Base-by-base conservation (phyloP, 2,329 filamentous ascomycete species). In the Sarocladiaceae sp. region DNA sequence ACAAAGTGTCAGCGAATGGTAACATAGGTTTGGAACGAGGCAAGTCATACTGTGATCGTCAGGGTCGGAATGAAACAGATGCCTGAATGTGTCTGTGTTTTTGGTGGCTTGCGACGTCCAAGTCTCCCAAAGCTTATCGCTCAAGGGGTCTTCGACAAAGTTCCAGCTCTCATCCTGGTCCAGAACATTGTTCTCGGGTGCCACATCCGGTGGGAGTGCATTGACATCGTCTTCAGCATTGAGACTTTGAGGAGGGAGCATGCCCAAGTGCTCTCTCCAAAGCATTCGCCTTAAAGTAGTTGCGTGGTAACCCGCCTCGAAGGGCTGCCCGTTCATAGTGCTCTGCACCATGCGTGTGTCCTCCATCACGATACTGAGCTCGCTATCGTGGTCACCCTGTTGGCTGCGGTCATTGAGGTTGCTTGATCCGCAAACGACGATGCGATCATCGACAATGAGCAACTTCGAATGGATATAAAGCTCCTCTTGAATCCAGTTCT, bases 381-480 rank as follows among this genome's bases (percentile, higher is more conserved):
- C 93, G 47, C 88, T 94, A 68, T 97, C 93, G 67, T 96, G 93
- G 59, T 86, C 82, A 13, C 93, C 93, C 4, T 94, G 73, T 68
- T 96, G 92, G 49, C 89, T 83, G 51, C 93, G 86, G 65, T 97
- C 93, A 66, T 97, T 97, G 61, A 97, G 78, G 68, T 97, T 97
- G 57, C 88, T 90, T 23, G 86, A 91, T 17, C 90, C 90, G 64
- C 90, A 94, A 51, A 97, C 83, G 2, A 88, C 90, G 46, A 90
- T 79, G 51, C 84, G 83, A 66, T 97, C 93, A 64, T 97, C 92
- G 1, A 87, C 87, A 59, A 97, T 93, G 58, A 94, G 79, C 31
- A 97, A 78, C 72, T 97, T 99, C 25, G 84, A 88, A 67, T 99
- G 94, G 46, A 97, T 86, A 66, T 99, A 99, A 2, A 97, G 80